Conservation (phyloP, 257 asterid genomes). For the Solanum dulcamara region DNA sequence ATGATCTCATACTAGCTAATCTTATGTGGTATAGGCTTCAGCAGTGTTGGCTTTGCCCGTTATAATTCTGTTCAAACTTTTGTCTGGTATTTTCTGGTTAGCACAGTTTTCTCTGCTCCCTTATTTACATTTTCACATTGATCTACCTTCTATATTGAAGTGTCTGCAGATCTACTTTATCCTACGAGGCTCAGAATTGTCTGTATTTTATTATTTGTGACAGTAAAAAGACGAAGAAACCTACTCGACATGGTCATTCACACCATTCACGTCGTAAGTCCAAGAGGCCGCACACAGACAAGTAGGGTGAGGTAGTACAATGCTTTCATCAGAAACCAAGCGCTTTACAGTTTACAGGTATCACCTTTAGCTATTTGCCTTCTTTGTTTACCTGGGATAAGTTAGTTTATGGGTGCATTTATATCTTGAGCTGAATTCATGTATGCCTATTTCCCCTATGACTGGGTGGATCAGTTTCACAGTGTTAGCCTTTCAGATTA, state of each 20-base stretch:
- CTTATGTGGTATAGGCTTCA: constrained; percentile 46
- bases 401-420: not conserved
- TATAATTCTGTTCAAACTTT: constrained; percentile 29
- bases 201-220: not conserved
- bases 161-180: not conserved
- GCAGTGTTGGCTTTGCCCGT: constrained; percentile 65
- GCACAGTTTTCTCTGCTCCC: constrained; percentile 7
- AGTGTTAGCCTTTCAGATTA: not conserved
- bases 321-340: not conserved
- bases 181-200: not conserved
- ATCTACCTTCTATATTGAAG: not conserved
- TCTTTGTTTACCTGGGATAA: not conserved
- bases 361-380: not conserved
- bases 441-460: not conserved
- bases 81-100: constrained; percentile 44
- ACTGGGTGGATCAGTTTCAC: not conserved
- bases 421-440: not conserved
- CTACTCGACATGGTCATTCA: constrained; percentile 19
- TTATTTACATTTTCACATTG: not conserved
- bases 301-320: constrained; percentile 5
- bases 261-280: constrained; percentile 33
- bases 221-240: constrained; percentile 34
- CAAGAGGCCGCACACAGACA: constrained; percentile 31
- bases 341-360: not conserved
- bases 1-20: not conserved